Percentiles rank a stretch among this genome's conserved stretches.
phyloP scores from a whole-genome alignment of 352 stramenopile genomes.

The Globisporangium recalcitrans region DNA sequence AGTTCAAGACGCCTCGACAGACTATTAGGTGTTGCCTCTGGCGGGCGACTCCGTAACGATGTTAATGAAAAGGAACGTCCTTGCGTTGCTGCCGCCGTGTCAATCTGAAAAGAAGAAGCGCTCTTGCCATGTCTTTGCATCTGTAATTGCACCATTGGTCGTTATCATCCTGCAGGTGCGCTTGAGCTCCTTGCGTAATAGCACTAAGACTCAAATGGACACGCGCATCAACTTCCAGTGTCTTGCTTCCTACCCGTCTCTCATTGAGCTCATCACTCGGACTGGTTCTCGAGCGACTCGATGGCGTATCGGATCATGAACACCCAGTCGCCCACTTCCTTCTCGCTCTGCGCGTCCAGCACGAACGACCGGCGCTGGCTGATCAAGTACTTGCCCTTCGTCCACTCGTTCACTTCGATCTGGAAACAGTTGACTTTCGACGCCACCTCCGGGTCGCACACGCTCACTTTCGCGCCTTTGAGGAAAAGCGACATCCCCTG shows the following conservation, averaged over 20 bases:
- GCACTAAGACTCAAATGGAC: no score
- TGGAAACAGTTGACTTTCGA: constrained; percentile 82
- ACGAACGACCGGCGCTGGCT: constrained; percentile 64
- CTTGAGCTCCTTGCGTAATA: neutral
- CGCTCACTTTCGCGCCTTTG: constrained; percentile 65
- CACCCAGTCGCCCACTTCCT: constrained; percentile 78
- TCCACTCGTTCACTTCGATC: constrained; percentile 80
- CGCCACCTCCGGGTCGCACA: constrained; percentile 63
- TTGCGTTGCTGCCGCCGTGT: constrained; percentile 9
- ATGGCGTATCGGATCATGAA: constrained; percentile 85
- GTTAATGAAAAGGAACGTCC: constrained; percentile 18
- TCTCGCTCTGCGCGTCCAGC: constrained; percentile 64
- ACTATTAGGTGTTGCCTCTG: constrained; percentile 7
- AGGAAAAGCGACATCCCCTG: constrained; percentile 66
- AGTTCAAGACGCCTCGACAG: constrained; percentile 11
- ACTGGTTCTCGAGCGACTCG: constrained; percentile 72
- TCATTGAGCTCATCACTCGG: constrained; percentile 1
- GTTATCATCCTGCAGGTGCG: neutral
- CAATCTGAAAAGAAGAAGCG: neutral
- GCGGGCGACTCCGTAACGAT: constrained; percentile 10
- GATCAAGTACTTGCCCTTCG: constrained; percentile 62
- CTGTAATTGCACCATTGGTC: neutral
- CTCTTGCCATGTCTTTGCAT: neutral
- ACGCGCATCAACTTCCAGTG: neutral
- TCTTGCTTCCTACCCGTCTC: neutral